Conservation (phyloP, 371 early-diverging fungal species). For the Dinochytrium kinnereticum region DNA sequence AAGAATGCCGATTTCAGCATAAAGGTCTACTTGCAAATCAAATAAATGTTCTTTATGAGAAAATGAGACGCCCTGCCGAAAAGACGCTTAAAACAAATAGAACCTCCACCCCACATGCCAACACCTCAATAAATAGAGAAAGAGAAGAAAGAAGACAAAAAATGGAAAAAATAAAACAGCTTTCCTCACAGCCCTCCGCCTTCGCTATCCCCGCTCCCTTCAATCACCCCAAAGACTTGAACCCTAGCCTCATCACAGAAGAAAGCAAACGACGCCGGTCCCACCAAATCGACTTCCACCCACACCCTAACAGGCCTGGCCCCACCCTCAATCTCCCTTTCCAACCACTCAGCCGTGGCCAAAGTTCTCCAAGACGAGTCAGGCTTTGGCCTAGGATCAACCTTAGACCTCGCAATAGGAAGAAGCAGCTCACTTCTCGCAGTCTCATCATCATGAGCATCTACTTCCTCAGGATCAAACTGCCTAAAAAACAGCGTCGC, state of each 20-base stretch:
- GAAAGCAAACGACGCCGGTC: slow-evolving; percentile 25
- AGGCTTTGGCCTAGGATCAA: neutral
- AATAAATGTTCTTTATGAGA: too few relatives aligned
- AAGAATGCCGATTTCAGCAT: too few relatives aligned
- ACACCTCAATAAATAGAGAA: too few relatives aligned
- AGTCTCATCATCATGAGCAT: neutral
- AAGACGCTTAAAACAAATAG: too few relatives aligned
- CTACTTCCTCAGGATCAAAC: slow-evolving; percentile 5
- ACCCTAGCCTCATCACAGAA: slow-evolving; percentile 25
- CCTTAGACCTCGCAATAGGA: neutral
- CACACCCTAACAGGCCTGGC: slow-evolving; percentile 19
- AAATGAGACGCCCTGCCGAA: too few relatives aligned
- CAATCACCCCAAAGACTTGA: slow-evolving; percentile 17
- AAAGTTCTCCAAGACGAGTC: slow-evolving; percentile 4
- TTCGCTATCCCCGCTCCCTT: neutral
- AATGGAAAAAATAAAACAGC: neutral
- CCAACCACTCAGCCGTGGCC: slow-evolving; percentile 2
- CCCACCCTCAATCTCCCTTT: neutral
- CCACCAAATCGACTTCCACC: slow-evolving; percentile 20
- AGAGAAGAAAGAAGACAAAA: too few relatives aligned
- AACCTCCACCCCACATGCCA: too few relatives aligned
- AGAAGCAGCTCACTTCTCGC: slow-evolving; percentile 2
- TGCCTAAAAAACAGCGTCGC: neutral
- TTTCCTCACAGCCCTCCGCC: neutral
- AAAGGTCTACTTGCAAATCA: too few relatives aligned